A percentile compares a stretch with the other conserved stretches of the same genome.
phyloP scores from a whole-genome alignment of 495 filamentous ascomycete genomes.

The Daldinia decipiens region DNA sequence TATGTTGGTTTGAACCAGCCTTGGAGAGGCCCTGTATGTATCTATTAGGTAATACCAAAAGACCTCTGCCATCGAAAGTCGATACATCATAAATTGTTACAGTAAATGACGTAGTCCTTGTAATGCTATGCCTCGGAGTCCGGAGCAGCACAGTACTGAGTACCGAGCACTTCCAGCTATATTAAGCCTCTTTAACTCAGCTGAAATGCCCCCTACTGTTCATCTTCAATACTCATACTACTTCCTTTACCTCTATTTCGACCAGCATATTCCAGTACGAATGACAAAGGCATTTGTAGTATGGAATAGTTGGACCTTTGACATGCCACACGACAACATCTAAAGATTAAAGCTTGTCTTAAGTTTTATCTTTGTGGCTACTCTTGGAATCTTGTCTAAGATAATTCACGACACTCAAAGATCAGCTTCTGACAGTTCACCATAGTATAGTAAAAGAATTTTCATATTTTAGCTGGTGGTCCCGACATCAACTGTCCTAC shows the following conservation, averaged over 20 bases:
- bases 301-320: slow-evolving; percentile 20
- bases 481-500: slow-evolving; percentile 31
- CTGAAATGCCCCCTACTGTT: slow-evolving; percentile 3
- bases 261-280: not conserved
- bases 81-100: too few species aligned
- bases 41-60: too few species aligned
- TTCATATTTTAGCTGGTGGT: slow-evolving; percentile 30
- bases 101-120: too few species aligned
- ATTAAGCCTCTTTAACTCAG: slow-evolving; percentile 10
- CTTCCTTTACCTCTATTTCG: slow-evolving; percentile 3
- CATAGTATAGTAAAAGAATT: slow-evolving; percentile 30
- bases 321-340: not conserved
- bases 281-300: slow-evolving; percentile 22
- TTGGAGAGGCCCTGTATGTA: too few species aligned
- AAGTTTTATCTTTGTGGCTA: slow-evolving; percentile 30
- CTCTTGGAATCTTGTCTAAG: slow-evolving; percentile 30
- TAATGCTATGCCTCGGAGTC: not conserved
- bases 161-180: not conserved
- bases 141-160: not conserved
- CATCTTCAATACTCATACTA: not conserved
- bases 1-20: too few species aligned
- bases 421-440: slow-evolving; percentile 18
- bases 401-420: slow-evolving; percentile 43
- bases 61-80: too few species aligned
- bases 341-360: slow-evolving; percentile 20